Base-by-base conservation (phyloP, 2,329 filamentous ascomycete genomes). In the Hypoxylon rubiginosum region DNA sequence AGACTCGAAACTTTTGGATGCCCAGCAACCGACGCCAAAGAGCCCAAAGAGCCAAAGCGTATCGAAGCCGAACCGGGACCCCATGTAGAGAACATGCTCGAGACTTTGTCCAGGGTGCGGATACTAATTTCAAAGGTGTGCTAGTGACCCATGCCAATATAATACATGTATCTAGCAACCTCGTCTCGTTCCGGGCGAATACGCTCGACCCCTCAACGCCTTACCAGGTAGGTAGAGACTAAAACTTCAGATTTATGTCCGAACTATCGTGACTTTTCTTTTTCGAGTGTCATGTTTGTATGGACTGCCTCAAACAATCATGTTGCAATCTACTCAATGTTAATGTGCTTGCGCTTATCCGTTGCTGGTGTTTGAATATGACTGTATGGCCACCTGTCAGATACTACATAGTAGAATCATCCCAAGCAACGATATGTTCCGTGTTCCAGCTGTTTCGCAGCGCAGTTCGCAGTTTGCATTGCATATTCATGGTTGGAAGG, bases 41-140 rank as follows among this genome's bases (percentile, higher is more conserved):
- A 34, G 32, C 32, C 32, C 34, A 36, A 28, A 48, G 32, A 55
- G 58, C 48, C 61, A 67, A 59, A 65, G 64, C 64, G 64, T 61
- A 66, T 65, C 52, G 49, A 41, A 52, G n/a, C n/a, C 24, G 30
- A 67, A 56, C 56, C 48, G 50, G 59, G 64, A 34, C 64, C 63
- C 62, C 67, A 67, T 66, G 67, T 51, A 64, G 17, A 55, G 67
- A 66, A 66, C 58, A 57, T 67, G 64, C 58, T 67, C 62, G 64
- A 67, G 62, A 67, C 67, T 64, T 60, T 8, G 52, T 56, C 67
- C 45, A 65, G 64, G 67, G 39, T 69, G 49, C 53, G 54, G 49
- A 51, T 66, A 51, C 34, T 59, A 67, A 67, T 67, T 61, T 61
- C 51, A n/a, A 39, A 58, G 59, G 53, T 64, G 61, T 56, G 52